Evolutionary conservation across 306 rosid genomes (phyloP), one percentile per base, ranked within the genome.

Genomic region (Pueraria montana): DNA sequence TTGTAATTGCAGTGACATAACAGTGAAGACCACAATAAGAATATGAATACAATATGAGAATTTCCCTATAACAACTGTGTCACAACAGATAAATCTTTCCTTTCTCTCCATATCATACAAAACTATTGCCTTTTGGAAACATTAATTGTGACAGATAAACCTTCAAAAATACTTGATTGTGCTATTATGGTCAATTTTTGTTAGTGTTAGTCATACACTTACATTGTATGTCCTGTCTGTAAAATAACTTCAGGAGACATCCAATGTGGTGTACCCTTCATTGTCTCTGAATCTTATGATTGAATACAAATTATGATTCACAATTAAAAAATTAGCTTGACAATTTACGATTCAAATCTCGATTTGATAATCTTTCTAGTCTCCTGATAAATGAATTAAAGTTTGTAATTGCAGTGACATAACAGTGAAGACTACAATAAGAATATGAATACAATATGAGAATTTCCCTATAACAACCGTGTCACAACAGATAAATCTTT

Each of bases 161-260:
- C 53, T 68, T 83, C 32, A 38, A 11, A 71, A 52, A 45, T 76
- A 76, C 61, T 43, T 34, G 58, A 42, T 64, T 26, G 55, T 64
- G 8, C 21, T 40, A 45, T 48, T 40, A 32, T 45, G 34, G 20
- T 23, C 24, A 13, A 62, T 34, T 55, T 55, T 77, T 26, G 45
- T 4, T 75, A 59, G 53, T 64, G 74, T 55, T 69, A 17, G 46
- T 23, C 65, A 50, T 26, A 42, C 66, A 65, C 98, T 92, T 87
- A 95, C 98, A 94, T 92, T 86, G 98, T 95, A 89, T 93, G 97
- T 42, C 98, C 98, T 67, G 97, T 95, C 86, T 95, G 98, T 66
- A 92, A 90, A 83, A 95, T 89, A 82, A 95, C 98, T 90, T 95
- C 98, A 6, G 98, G 98, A 49, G 98, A 95, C 98, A 95, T 95